phyloP scores from a whole-genome alignment of 768 basidiomycete genomes.

The Podaxis rugospora region DNA sequence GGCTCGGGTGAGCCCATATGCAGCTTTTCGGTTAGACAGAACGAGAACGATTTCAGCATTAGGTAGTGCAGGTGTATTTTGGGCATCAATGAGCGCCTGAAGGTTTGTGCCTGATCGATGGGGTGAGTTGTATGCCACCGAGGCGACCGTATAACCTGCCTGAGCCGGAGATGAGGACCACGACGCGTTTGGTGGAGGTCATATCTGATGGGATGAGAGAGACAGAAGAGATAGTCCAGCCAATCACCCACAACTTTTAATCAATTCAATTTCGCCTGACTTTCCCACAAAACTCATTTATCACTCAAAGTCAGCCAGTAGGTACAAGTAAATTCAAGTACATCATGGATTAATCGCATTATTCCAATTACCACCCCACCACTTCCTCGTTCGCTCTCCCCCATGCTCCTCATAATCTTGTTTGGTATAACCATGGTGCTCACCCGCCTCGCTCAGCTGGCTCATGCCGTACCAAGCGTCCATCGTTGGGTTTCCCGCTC shows the following conservation, averaged over 20 bases:
- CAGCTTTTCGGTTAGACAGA: constrained; percentile 88
- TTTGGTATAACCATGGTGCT: constrained; percentile 59
- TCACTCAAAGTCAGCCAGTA: neutral
- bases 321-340: neutral
- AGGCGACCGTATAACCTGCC: constrained; percentile 28
- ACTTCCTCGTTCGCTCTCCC: constrained; percentile 78
- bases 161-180: constrained; percentile 51
- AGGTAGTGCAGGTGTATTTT: constrained; percentile 69
- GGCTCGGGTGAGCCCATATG: constrained; percentile 86
- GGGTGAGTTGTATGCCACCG: neutral
- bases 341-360: constrained; percentile 17
- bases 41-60: constrained; percentile 72
- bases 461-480: constrained; percentile 97
- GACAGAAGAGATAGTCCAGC: neutral
- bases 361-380: constrained; percentile 95
- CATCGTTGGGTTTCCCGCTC: constrained; percentile 59
- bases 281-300: neutral
- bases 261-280: neutral
- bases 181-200: constrained; percentile 27
- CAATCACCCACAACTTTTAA: neutral
- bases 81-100: constrained; percentile 92
- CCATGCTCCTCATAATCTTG: constrained; percentile 91
- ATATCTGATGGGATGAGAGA: constrained; percentile 8
- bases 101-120: constrained; percentile 78
- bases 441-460: constrained; percentile 54